A percentile compares a stretch with the other conserved stretches of the same genome.
phyloP scores from a whole-genome alignment of 2,329 filamentous ascomycete genomes.

The Neobulgaria alba region DNA sequence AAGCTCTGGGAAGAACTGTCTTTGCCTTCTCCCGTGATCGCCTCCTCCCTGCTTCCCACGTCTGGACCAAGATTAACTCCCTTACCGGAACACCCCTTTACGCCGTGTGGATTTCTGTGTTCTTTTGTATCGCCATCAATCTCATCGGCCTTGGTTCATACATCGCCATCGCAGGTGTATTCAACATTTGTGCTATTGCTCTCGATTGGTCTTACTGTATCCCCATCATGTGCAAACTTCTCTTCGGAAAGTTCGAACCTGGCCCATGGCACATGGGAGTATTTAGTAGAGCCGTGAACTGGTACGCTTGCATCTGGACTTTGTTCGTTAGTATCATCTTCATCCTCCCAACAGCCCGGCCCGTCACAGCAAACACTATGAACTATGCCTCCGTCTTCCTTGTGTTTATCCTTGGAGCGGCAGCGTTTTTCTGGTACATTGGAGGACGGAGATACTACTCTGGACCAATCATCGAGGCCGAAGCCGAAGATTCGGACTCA shows the following conservation, averaged over 20 bases:
- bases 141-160: slow-evolving; percentile 49
- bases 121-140: slow-evolving; percentile 48
- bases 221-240: slow-evolving; percentile 45
- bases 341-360: slow-evolving; percentile 40
- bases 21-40: slow-evolving; percentile 55
- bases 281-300: slow-evolving; percentile 35
- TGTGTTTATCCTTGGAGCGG: slow-evolving; percentile 35
- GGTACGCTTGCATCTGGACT: slow-evolving; percentile 43
- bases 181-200: slow-evolving; percentile 45
- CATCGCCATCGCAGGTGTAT: slow-evolving; percentile 43
- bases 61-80: slow-evolving; percentile 45
- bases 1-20: slow-evolving; percentile 39
- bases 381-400: slow-evolving; percentile 47
- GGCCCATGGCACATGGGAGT: slow-evolving; percentile 45
- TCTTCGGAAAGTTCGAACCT: slow-evolving; percentile 39
- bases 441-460: slow-evolving; percentile 39
- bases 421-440: slow-evolving; percentile 38
- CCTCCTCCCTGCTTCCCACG: slow-evolving; percentile 48
- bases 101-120: slow-evolving; percentile 48
- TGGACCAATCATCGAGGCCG: slow-evolving; percentile 32
- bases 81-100: slow-evolving; percentile 51
- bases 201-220: slow-evolving; percentile 49
- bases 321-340: slow-evolving; percentile 46
- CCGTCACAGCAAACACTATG: slow-evolving; percentile 41
- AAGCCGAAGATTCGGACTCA: slow-evolving; percentile 12